phyloP scores from a whole-genome alignment of 1,284 basidiomycete species.

The Ustilago nuda region DNA sequence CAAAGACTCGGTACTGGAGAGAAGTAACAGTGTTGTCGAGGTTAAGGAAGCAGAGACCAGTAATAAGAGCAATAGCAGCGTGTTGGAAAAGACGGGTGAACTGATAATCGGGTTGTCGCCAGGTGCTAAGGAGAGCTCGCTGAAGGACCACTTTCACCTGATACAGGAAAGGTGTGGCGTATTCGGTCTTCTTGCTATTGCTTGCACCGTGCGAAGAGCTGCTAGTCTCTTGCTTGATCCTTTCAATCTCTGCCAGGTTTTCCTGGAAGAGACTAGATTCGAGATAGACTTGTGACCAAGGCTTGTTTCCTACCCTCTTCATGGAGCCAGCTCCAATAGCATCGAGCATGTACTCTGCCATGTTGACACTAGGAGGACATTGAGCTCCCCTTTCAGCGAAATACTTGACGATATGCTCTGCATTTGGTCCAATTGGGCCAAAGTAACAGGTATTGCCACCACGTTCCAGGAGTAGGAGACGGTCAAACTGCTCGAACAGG shows the following conservation, averaged over 20 bases:
- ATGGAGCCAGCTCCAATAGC: conserved; percentile 69
- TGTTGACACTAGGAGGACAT: conserved; percentile 73
- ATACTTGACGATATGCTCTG: conserved; percentile 40
- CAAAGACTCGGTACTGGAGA: conserved; percentile 39
- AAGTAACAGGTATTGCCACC: conserved; percentile 53
- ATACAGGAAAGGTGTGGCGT: conserved; percentile 51
- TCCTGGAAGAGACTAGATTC: conserved; percentile 32
- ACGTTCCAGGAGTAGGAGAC: conserved; percentile 38
- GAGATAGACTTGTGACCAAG: conserved; percentile 78
- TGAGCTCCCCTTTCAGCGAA: conserved; percentile 37
- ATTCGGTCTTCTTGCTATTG: conserved; percentile 17
- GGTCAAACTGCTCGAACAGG: conserved; percentile 50
- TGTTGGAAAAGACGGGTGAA: conserved; percentile 48
- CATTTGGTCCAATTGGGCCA: conserved; percentile 38
- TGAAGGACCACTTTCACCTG: conserved; percentile 38
- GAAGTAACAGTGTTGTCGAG: conserved; percentile 22
- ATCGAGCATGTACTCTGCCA: conserved; percentile 72
- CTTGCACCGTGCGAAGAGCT: conserved; percentile 5
- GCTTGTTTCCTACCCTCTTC: conserved; percentile 56
- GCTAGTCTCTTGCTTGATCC: conserved; percentile 29
- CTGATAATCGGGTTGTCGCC: conserved; percentile 72
- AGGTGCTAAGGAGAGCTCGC: conserved; percentile 74
- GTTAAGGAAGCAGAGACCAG: conserved; percentile 45
- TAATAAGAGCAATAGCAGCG: conserved; percentile 37
- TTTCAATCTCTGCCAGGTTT: conserved; percentile 29